Percentiles rank a stretch among this genome's conserved stretches.
Conservation (phyloP, 345 rosid genomes). For the Mallotus nudiflorus region DNA sequence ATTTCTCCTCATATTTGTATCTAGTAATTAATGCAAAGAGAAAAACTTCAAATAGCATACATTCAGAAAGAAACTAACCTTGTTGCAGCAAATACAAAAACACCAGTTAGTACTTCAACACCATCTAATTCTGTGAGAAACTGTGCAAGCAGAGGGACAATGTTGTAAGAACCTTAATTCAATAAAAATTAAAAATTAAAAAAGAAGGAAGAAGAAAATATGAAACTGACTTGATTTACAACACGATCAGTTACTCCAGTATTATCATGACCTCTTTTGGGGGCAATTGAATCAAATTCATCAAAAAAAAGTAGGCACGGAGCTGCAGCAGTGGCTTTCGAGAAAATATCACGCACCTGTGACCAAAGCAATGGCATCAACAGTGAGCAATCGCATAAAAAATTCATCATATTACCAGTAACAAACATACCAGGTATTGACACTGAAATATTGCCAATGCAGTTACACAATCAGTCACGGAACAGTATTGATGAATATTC, state of each 20-base stretch:
- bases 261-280: conserved; percentile 96
- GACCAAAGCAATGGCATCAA: not conserved
- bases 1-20: not conserved
- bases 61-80: conserved; percentile 45
- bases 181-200: not conserved
- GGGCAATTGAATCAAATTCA: conserved; percentile 98
- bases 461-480: not conserved
- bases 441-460: not conserved
- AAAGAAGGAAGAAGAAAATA: conserved; percentile 12
- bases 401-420: not conserved
- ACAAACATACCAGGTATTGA: not conserved
- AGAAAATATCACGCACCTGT: conserved; percentile 92
- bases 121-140: conserved; percentile 90
- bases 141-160: conserved; percentile 34
- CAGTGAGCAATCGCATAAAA: not conserved
- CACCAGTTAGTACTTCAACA: conserved; percentile 87
- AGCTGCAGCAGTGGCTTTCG: conserved; percentile 94
- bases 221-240: conserved; percentile 79
- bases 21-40: not conserved
- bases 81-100: conserved; percentile 89
- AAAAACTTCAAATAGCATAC: not conserved
- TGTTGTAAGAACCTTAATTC: conserved; percentile 26
- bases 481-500: not conserved
- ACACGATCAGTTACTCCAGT: conserved; percentile 98
- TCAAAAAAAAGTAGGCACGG: conserved; percentile 96